Base-by-base conservation (phyloP, 1,284 basidiomycete genomes). In the Cryptococcus sp. region DNA sequence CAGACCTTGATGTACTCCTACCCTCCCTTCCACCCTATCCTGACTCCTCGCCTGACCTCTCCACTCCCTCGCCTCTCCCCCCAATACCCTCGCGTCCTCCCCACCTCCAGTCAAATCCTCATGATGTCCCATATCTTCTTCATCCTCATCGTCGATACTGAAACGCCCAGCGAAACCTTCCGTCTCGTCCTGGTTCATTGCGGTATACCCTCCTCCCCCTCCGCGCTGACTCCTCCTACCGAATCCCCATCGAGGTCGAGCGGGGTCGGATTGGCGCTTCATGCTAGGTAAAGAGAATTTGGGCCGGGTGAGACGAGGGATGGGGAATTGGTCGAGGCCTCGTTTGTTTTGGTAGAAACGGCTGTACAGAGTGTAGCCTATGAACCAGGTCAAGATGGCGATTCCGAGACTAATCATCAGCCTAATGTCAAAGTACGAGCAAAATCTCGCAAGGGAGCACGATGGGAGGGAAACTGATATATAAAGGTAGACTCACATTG, bases 121-220 rank as follows among this genome's bases (percentile, higher is more conserved):
- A 24, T 26, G 35, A n/a, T n/a, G 21, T 21, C 19, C 19, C 24
- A 12, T 50, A 18, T 60, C 59, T 34, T 66, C 63, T 3, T 65
- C 69, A 35, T 71, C 69, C 47, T 70, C 67, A 43, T 71, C 70
- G 6, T 68, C 66, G 21, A 72, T 50, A 44, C 66, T 70, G 52
- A 69, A 74, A 16, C 70, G 51, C 25, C 60, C 63, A 5, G 68
- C 65, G 73, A 90, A 87, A 33, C 61, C 60, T 42, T 75, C 77
- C 44, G 78, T 76, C 53, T 82, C 76, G 52, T 79, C 69, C 34
- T 66, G 50, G 40, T 31, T 73, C 68, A 33, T 71, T 65, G 4
- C 57, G 21, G 52, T 56, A 48, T 71, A 70, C 1, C 70, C 68
- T 31, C 28, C 28, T 31, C 28, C n/a, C n/a, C n/a, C n/a, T 19